Percentiles rank a stretch among this genome's conserved stretches.
Conservation (phyloP, 345 rosid genomes). For the Clarkia xantiana region DNA sequence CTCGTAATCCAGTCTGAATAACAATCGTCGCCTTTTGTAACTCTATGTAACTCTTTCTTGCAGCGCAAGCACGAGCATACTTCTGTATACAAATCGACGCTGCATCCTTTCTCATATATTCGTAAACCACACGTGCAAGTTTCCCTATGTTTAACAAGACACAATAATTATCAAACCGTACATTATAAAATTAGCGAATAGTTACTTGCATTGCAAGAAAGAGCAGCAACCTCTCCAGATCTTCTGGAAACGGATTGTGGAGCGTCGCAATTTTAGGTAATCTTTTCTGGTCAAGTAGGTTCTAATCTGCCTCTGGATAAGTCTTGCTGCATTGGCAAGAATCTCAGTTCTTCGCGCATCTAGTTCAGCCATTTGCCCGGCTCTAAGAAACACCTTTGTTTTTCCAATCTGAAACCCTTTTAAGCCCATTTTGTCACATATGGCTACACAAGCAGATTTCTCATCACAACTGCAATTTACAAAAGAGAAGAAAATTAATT, state of each 20-base stretch:
- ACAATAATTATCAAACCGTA: neutral
- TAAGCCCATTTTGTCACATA: slow-evolving; percentile 71
- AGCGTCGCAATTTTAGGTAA: slow-evolving; percentile 41
- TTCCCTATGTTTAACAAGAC: slow-evolving; percentile 22
- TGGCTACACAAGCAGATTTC: slow-evolving; percentile 68
- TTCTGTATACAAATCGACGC: slow-evolving; percentile 19
- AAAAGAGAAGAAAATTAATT: neutral
- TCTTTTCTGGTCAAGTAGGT: slow-evolving; percentile 62
- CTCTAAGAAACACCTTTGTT: slow-evolving; percentile 80
- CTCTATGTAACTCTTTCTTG: slow-evolving; percentile 26
- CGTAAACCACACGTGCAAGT: slow-evolving; percentile 40
- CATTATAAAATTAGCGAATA: neutral
- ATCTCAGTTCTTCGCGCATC: slow-evolving; percentile 92
- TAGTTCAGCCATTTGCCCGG: slow-evolving; percentile 98
- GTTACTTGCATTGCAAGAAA: neutral
- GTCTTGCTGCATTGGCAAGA: slow-evolving; percentile 87
- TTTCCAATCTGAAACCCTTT: slow-evolving; percentile 81
- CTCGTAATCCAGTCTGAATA: slow-evolving; percentile 45
- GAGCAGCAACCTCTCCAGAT: slow-evolving; percentile 51
- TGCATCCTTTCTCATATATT: slow-evolving; percentile 48
- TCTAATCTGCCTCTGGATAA: slow-evolving; percentile 55
- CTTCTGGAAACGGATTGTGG: slow-evolving; percentile 57
- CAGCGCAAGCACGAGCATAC: slow-evolving; percentile 38
- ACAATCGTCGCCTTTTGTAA: slow-evolving; percentile 29
- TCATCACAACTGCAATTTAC: slow-evolving; percentile 50